Conservation (phyloP, 2,329 filamentous ascomycete species). For the Tothia fuscella region DNA sequence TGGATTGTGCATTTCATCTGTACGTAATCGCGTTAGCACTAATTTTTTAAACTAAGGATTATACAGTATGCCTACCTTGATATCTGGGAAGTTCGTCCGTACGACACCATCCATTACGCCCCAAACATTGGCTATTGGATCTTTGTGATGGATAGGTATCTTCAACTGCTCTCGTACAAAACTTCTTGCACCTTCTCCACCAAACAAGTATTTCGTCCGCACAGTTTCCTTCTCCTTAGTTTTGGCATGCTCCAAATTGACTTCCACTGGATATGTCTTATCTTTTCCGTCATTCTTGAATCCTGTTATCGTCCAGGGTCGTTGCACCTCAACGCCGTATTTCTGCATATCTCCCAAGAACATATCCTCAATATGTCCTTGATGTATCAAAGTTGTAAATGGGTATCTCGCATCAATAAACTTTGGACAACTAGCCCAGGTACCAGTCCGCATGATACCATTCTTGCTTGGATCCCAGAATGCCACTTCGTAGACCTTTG, state of each 20-base stretch:
- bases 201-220: slow-evolving; percentile 50
- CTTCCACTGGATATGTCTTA: slow-evolving; percentile 66
- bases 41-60: neutral
- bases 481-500: slow-evolving; percentile 65
- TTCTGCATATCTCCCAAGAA: slow-evolving; percentile 51
- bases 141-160: slow-evolving; percentile 53
- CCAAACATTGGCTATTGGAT: slow-evolving; percentile 53
- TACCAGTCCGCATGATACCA: slow-evolving; percentile 49
- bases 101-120: slow-evolving; percentile 57
- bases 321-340: slow-evolving; percentile 42
- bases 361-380: slow-evolving; percentile 50
- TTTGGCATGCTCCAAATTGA: slow-evolving; percentile 65
- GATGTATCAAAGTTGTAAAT: slow-evolving; percentile 50
- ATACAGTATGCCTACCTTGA: slow-evolving; percentile 35
- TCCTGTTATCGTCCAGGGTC: slow-evolving; percentile 50
- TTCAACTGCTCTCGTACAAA: slow-evolving; percentile 51
- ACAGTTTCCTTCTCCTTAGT: slow-evolving; percentile 56
- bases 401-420: slow-evolving; percentile 60
- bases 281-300: slow-evolving; percentile 50
- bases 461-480: slow-evolving; percentile 49
- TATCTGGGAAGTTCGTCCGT: slow-evolving; percentile 50
- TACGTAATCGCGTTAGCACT: slow-evolving; percentile 2
- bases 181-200: slow-evolving; percentile 49
- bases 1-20: slow-evolving; percentile 58
- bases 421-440: slow-evolving; percentile 77